Evolutionary conservation across 1,139 yeast genomes (phyloP), one percentile per base, ranked within the genome.

Genomic region (Zygosaccharomyces sapae): DNA sequence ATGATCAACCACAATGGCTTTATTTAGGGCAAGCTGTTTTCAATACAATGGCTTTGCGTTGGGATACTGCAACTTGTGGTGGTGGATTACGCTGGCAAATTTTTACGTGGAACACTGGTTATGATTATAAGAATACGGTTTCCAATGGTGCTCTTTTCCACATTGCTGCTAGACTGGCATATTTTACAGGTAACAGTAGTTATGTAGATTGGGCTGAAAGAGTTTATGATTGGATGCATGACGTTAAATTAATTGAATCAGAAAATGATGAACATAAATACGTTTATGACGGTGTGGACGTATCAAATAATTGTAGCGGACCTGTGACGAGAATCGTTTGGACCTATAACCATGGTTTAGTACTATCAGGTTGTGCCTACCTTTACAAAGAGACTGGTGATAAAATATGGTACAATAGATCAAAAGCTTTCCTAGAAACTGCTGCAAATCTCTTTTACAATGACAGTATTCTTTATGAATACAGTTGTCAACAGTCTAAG

Each of bases 41-140:
- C 72, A 88, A 89, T 66, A 85, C 95, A 29, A 89, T 90, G 96
- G 79, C 87, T 35, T 69, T 77, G 33, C 77, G 97, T 67, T 90
- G 97, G 97, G 97, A 90, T 63, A 58, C 66, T 7, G 73, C 63
- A 2, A 61, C 75, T 46, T 90, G 97, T 69, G 77, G 76, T 45
- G 97, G 97, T 50, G 97, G 97, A 1, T 74, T 90, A 52, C 78
- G 97, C 70, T 90, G 97, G 97, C 97, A 90, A 70, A 90, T 90
- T 64, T 90, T 86, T 72, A 79, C 86, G 51, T 90, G 96, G 95
- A 90, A 90, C 66, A 76, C 89, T 7, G 97, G 97, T 56, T 90
- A 89, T 66, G 86, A 86, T 67, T 90, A 90, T 66, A 90, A 90
- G 69, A 90, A 90, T 67, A 74, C 95, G 8, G 94, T 90, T 50